Conservation (phyloP, 1,284 basidiomycete genomes). For the Kwoniella shivajii region DNA sequence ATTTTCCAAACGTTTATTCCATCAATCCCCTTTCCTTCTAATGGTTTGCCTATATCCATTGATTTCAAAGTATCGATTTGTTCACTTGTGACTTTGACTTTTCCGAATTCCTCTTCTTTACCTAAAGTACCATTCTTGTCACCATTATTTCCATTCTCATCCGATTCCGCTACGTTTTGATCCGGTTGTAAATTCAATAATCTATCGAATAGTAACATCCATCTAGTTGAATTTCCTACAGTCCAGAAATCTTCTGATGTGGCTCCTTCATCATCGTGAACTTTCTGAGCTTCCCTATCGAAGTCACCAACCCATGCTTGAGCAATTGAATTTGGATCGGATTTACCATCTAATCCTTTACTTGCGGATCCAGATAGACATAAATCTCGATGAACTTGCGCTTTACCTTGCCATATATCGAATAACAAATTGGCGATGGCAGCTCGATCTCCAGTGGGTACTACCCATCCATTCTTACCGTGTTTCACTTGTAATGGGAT, state of each 20-base stretch:
- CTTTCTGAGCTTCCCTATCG: constrained; percentile 25
- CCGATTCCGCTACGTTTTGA: constrained; percentile 10
- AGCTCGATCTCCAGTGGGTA: constrained; percentile 69
- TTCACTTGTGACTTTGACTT: constrained; percentile 4
- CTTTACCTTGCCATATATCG: constrained; percentile 71
- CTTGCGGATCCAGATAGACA: constrained; percentile 12
- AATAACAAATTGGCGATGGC: constrained; percentile 71
- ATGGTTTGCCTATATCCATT: constrained; percentile 28
- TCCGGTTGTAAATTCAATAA: constrained; percentile 28
- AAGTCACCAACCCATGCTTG: constrained; percentile 36
- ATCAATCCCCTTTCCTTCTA: constrained; percentile 21
- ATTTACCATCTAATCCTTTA: constrained; percentile 15
- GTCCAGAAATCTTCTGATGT: constrained; percentile 52
- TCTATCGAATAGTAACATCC: constrained; percentile 42
- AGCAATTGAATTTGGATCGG: constrained; percentile 40
- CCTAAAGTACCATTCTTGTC: constrained; percentile 4
- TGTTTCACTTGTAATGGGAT: constrained; percentile 83
- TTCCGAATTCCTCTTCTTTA: neutral
- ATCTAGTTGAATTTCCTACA: constrained; percentile 49
- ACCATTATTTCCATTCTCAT: constrained; percentile 12
- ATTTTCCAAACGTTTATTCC: constrained; percentile 49
- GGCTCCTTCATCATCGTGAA: constrained; percentile 28
- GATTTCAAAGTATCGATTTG: constrained; percentile 23
- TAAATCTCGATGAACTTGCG: constrained; percentile 19
- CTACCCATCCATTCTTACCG: constrained; percentile 79